A percentile compares a stretch with the other conserved stretches of the same genome.
phyloP scores from a whole-genome alignment of 2,329 filamentous ascomycete genomes.

The Colletotrichum abscissum region DNA sequence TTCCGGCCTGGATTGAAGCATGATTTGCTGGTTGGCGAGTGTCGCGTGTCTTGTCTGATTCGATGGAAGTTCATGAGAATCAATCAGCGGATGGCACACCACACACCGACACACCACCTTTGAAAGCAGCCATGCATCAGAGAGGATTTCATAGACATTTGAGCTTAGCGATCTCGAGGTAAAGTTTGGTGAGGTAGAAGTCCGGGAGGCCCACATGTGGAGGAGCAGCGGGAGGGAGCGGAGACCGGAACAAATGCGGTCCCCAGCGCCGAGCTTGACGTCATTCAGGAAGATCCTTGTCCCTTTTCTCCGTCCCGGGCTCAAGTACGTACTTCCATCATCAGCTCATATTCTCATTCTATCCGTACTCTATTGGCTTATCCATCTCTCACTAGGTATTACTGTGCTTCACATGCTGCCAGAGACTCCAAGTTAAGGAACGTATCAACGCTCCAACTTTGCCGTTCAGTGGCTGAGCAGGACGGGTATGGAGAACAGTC shows the following conservation, averaged over 20 bases:
- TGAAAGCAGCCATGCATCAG: slow-evolving; percentile 5
- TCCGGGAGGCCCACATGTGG: background rate
- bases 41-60: slow-evolving; percentile 11
- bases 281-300: background rate
- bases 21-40: background rate
- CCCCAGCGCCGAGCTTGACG: slow-evolving; percentile 20
- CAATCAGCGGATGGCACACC: background rate
- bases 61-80: background rate
- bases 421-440: background rate
- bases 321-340: background rate
- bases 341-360: background rate
- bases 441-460: background rate
- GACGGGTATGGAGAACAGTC: background rate
- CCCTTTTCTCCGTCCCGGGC: background rate
- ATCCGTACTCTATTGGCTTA: too few relatives aligned
- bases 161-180: background rate
- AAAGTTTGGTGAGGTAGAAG: background rate
- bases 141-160: background rate
- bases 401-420: background rate
- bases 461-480: background rate
- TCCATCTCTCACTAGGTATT: background rate
- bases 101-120: slow-evolving; percentile 1
- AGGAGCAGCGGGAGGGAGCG: background rate
- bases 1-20: background rate
- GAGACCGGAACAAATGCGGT: slow-evolving; percentile 17